Evolutionary conservation across 331 rosid genomes (phyloP).

Genomic region (Pyracantha coccinea): DNA sequence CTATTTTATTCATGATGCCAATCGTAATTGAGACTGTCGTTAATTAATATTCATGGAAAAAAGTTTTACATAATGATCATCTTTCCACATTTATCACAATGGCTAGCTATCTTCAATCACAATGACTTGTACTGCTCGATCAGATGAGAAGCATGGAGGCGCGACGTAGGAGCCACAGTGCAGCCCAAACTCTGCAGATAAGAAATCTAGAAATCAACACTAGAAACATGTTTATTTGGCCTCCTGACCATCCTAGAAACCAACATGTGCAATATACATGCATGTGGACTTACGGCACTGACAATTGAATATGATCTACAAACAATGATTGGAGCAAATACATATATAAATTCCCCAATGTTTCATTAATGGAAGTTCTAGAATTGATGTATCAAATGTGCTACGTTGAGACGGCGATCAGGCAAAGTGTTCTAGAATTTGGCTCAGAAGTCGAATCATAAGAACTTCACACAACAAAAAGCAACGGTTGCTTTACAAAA

Average conservation of each 20-base stretch:
- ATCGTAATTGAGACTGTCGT: too few species aligned
- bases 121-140: conserved; percentile 87
- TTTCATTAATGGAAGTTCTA: too few species aligned
- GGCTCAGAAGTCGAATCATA: too few species aligned
- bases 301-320: neutral
- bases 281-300: neutral
- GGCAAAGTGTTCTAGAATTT: too few species aligned
- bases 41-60: neutral
- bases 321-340: neutral
- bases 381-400: too few species aligned
- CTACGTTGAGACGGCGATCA: too few species aligned
- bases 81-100: neutral
- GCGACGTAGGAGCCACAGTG: conserved; percentile 64
- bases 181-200: conserved; percentile 81
- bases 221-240: neutral
- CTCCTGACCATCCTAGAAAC: neutral
- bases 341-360: too few species aligned
- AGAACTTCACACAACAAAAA: too few species aligned
- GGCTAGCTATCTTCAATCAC: conserved; percentile 10
- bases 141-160: conserved; percentile 82
- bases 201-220: conserved; percentile 49
- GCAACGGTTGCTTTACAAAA: too few species aligned
- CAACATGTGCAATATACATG: neutral
- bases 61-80: neutral
- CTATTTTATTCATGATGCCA: too few species aligned